A percentile compares a stretch with the other conserved stretches of the same genome.
Evolutionary conservation across 2,329 filamentous ascomycete genomes (phyloP).

Genomic region (Allantophomopsis cytisporea): DNA sequence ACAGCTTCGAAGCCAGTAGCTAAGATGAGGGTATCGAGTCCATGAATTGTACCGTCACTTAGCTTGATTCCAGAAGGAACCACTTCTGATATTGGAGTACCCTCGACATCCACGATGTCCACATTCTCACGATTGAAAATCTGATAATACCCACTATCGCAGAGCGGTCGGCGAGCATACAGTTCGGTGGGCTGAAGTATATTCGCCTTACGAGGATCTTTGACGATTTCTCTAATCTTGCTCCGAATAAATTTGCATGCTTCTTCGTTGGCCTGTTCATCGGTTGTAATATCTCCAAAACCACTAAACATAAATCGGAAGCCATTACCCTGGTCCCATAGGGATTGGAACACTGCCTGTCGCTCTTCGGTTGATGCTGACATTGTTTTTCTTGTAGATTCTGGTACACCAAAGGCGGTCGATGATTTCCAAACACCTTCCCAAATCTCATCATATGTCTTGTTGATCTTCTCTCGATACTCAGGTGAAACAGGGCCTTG

Average conservation of each 20-base stretch:
- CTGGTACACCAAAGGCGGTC: conserved; percentile 20
- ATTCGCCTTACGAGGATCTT: conserved; percentile 16
- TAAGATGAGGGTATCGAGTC: conserved; percentile 16
- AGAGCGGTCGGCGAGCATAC: conserved; percentile 10
- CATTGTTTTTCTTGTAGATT: conserved; percentile 10
- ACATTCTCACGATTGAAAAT: conserved; percentile 16
- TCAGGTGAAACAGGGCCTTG: conserved; percentile 12
- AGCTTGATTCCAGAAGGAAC: conserved; percentile 13
- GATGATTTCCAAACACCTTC: conserved; percentile 13
- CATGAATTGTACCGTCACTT: conserved; percentile 9
- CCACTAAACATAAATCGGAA: conserved; percentile 22
- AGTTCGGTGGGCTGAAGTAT: conserved; percentile 11
- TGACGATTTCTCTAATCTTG: conserved; percentile 18
- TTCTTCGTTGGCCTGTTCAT: conserved; percentile 22
- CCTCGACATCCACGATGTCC: conserved; percentile 15
- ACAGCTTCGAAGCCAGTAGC: conserved; percentile 27
- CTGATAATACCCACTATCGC: conserved; percentile 15
- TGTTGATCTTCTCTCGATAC: conserved; percentile 18
- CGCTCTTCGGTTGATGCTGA: conserved; percentile 12
- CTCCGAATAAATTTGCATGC: conserved; percentile 21
- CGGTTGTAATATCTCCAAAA: conserved; percentile 21
- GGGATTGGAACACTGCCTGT: conserved; percentile 14
- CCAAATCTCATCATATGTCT: conserved; percentile 20
- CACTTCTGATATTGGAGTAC: conserved; percentile 14
- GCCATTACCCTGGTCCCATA: conserved; percentile 19